Base-by-base conservation (phyloP, 148 eudicot species). In the Nepenthes mirabilis region DNA sequence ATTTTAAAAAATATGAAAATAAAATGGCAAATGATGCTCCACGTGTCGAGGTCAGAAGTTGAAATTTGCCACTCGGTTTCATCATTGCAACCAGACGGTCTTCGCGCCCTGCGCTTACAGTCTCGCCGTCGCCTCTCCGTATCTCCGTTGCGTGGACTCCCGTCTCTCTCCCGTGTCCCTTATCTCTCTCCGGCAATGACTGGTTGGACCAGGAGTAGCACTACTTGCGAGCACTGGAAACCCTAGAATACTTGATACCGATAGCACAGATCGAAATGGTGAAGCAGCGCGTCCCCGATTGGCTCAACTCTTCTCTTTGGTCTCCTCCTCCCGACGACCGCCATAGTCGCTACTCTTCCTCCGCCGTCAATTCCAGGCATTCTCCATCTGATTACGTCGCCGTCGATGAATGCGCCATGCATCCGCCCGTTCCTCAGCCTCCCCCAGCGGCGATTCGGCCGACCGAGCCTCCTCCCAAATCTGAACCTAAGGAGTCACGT, bases 221-320 rank as follows among this genome's bases (percentile, higher is more conserved):
- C 6, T 40, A 0, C 45, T 40, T 1, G 8, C 4, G 6, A 40
- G 45, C 45, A 40, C 45, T 40, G 45, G 23, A 71, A 65, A 55
- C 74, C 70, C 70, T 71, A 71, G 56, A 47, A 47, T 45, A 3
- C 8, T 8, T 40, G 8, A 40, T 40, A 3, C 45, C 45, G 8
- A 4, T 40, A 40, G 45, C 8, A 40, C 61, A 66, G 53, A 57
- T 43, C 67, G 70, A 63, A 56, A 83, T 80, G 88, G 75, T 64
- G 68, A 85, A 81, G 61, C 76, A 79, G 37, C 62, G 54, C 34
- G 83, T 89, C 14, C 99, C 99, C 36, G 97, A 94, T 60, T 94
- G 99, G 99, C 75, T 94, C 62, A 94, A 94, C 77, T 84, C 84
- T 70, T 80, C 99, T 47, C 70, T 94, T 35, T 89, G 96, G 98